phyloP scores from a whole-genome alignment of 2,329 filamentous ascomycete species.

The Phialophora chinensis region DNA sequence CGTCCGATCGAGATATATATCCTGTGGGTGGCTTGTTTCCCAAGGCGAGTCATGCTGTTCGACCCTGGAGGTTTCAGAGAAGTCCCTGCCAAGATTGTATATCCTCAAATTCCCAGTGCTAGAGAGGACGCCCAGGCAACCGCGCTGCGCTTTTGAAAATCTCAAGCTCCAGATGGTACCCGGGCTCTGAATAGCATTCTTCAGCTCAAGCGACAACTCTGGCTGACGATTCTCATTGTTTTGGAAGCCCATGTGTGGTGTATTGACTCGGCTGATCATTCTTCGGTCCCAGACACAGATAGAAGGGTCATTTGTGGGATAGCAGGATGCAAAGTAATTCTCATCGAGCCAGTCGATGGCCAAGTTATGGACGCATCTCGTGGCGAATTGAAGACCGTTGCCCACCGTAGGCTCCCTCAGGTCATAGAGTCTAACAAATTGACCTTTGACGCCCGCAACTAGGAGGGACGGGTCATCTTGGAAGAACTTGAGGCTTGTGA shows the following conservation, averaged over 20 bases:
- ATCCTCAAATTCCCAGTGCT: slow-evolving; percentile 65
- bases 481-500: slow-evolving; percentile 70
- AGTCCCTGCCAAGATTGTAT: slow-evolving; percentile 61
- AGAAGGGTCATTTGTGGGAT: slow-evolving; percentile 60
- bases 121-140: slow-evolving; percentile 64
- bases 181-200: slow-evolving; percentile 58
- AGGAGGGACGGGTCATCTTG: slow-evolving; percentile 64
- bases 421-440: slow-evolving; percentile 68
- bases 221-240: slow-evolving; percentile 50
- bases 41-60: slow-evolving; percentile 44
- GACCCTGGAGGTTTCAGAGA: slow-evolving; percentile 47
- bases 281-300: slow-evolving; percentile 69
- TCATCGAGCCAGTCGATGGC: slow-evolving; percentile 69
- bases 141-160: slow-evolving; percentile 64
- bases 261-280: slow-evolving; percentile 48
- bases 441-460: slow-evolving; percentile 65
- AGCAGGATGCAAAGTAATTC: slow-evolving; percentile 68
- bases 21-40: slow-evolving; percentile 50
- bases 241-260: slow-evolving; percentile 43
- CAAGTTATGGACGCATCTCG: slow-evolving; percentile 67
- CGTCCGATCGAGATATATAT: slow-evolving; percentile 54
- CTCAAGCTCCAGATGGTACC: slow-evolving; percentile 67
- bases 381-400: slow-evolving; percentile 57
- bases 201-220: slow-evolving; percentile 60
- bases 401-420: slow-evolving; percentile 53